Base-by-base conservation (phyloP, 169 alveolate species). In the Theileria equi region DNA sequence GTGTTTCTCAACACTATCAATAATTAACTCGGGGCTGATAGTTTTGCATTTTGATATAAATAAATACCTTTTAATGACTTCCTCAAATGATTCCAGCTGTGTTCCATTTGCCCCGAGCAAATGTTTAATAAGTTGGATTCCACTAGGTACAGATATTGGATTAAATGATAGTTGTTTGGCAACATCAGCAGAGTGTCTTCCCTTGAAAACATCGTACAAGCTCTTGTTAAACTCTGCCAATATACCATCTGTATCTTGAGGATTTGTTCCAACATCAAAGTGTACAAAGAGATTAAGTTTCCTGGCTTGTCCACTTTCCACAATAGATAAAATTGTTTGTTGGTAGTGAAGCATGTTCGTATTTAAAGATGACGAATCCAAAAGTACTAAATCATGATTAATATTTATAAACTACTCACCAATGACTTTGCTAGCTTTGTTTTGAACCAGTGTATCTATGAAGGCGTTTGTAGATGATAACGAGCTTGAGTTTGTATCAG, bases 261-360 rank as follows among this genome's bases (percentile, higher is more conserved):
- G 61, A 0, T n/a, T 25, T 11, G 8, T 16, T 19, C n/a, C 31
- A 0, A 57, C 69, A 28, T 44, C 50, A 31, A 57, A 68, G 63
- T 61, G 11, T 23, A 68, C 35, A 16, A 45, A 68, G 45, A 68
- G 16, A 17, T 58, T 23, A 2, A 58, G 5, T 7, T 68, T 68
- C n/a, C 34, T 34, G 52, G 16, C 21, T 23, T 58, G 59, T 2
- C 80, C 80, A 26, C 80, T 68, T 29, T 68, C 80, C 4, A 54
- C 31, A 2, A 68, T 53, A 1, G 70, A 1, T 43, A 25, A 23
- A 1, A 58, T 47, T 13, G 35, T 54, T 13, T 45, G 58, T 64
- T 48, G 29, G 64, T 58, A 47, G 19, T 17, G n/a, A 17, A 40
- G 2, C 25, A 53, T n/a, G 3, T 67, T 29, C 13, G 52, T 16